These are phyloP conservation scores for Lophiotrema nucula DNA, from an alignment of 495 filamentous ascomycete species.

Conservation along the genomic window DNA sequence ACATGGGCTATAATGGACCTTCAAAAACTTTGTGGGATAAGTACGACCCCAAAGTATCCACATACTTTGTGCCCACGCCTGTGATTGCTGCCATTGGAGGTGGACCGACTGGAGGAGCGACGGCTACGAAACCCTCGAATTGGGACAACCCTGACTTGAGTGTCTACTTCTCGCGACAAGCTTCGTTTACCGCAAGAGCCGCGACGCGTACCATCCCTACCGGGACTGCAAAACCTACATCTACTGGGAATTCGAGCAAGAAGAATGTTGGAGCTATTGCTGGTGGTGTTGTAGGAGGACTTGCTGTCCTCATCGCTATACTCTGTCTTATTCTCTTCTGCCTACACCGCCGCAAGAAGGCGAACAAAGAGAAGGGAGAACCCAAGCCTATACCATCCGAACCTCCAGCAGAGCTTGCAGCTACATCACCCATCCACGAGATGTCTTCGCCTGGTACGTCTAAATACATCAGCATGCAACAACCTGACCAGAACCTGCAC, in stretches of 20 bases:
- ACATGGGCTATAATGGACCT: constrained; percentile 45
- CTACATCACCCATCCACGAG: constrained; percentile 23
- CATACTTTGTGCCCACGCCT: constrained; percentile 47
- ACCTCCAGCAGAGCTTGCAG: constrained; percentile 29
- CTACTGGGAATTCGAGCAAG: constrained; percentile 11
- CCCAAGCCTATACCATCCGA: neutral
- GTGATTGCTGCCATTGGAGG: constrained; percentile 47
- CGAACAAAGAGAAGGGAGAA: constrained; percentile 9
- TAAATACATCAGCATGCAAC: constrained; percentile 23
- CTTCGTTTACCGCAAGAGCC: constrained; percentile 25
- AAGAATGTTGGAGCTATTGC: constrained; percentile 36
- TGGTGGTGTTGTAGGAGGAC: constrained; percentile 38
- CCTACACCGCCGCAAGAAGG: constrained; percentile 34
- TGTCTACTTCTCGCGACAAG: constrained; percentile 38
- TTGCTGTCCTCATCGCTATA: constrained; percentile 30
- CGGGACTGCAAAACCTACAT: constrained; percentile 19
- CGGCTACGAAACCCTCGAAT: constrained; percentile 37
- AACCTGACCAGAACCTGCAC: constrained; percentile 9
- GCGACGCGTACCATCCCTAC: constrained; percentile 29
- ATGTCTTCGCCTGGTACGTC: constrained; percentile 10
- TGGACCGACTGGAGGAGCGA: constrained; percentile 44
- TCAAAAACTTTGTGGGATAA: constrained; percentile 42
- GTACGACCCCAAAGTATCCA: constrained; percentile 42
- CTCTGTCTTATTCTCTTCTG: constrained; percentile 35
- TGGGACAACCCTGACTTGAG: constrained; percentile 37